Conservation (phyloP, 331 rosid species). For the Saraca asoca region DNA sequence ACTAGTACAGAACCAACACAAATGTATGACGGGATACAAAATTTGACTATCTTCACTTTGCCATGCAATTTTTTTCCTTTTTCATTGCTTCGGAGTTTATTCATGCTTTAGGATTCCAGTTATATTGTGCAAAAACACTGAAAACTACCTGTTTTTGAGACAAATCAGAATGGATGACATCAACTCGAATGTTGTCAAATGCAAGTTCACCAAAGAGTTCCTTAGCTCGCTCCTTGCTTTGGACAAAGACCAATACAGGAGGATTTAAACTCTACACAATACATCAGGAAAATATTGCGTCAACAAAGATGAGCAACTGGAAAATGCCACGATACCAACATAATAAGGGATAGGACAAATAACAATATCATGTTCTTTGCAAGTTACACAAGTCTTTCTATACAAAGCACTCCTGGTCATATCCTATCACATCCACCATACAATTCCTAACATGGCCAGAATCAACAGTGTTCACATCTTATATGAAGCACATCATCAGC, state of each 20-base stretch:
- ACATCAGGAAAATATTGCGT: conserved; percentile 31
- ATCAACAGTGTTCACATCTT: conserved; percentile 1
- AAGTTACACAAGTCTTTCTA: neutral
- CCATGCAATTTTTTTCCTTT: neutral
- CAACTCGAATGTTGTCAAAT: conserved; percentile 76
- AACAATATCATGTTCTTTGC: conserved; percentile 10
- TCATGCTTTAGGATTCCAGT: conserved; percentile 19
- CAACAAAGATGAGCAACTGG: conserved; percentile 14
- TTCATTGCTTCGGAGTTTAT: neutral
- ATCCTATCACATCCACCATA: conserved; percentile 7
- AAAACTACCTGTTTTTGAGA: conserved; percentile 69
- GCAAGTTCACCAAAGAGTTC: conserved; percentile 72
- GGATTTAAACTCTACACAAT: conserved; percentile 75
- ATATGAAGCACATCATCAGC: neutral
- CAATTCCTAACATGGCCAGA: conserved; percentile 6
- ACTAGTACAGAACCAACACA: conserved; percentile 14
- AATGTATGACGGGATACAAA: conserved; percentile 11
- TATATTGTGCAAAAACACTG: conserved; percentile 20
- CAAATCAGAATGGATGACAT: conserved; percentile 87
- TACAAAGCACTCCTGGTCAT: conserved; percentile 21
- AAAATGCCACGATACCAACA: conserved; percentile 19
- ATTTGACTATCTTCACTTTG: conserved; percentile 21
- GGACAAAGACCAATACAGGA: conserved; percentile 83
- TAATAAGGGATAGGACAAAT: conserved; percentile 19
- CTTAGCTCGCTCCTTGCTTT: conserved; percentile 98